These are phyloP conservation scores for Ceratobasidium sp. DNA, from an alignment of 1,284 basidiomycete genomes.

Conservation along the genomic window DNA sequence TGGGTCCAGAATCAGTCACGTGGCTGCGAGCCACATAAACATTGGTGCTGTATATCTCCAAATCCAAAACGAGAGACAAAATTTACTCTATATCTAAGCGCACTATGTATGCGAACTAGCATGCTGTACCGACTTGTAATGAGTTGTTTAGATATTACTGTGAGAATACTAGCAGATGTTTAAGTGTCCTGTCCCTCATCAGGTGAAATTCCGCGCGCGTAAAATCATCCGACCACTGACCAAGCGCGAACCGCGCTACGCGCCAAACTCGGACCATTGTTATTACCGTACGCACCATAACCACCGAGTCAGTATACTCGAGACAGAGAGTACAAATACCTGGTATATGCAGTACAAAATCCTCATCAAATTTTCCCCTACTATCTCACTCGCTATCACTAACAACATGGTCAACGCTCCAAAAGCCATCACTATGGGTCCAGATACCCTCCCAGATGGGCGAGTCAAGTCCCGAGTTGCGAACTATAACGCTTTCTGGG, in stretches of 20 bases:
- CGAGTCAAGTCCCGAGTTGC: constrained; percentile 87
- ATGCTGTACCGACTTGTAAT: too few relatives aligned
- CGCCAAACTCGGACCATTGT: constrained; percentile 2
- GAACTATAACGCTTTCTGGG: constrained; percentile 96
- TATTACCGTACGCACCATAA: neutral
- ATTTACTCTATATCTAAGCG: too few relatives aligned
- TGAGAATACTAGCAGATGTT: too few relatives aligned
- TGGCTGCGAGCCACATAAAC: neutral
- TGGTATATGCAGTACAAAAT: neutral
- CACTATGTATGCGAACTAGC: too few relatives aligned
- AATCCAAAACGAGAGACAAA: too few relatives aligned
- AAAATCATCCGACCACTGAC: neutral
- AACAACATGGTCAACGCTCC: too few relatives aligned
- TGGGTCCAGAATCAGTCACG: neutral
- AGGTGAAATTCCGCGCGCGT: neutral
- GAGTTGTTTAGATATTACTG: too few relatives aligned
- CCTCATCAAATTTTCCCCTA: neutral
- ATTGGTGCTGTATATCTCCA: neutral
- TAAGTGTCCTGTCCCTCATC: too few relatives aligned
- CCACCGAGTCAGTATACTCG: neutral
- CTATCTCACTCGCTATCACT: neutral
- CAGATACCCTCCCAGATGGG: constrained; percentile 74
- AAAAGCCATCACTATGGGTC: neutral
- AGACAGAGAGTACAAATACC: neutral
- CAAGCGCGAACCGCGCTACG: neutral